These are phyloP conservation scores for Gymnopus androsaceus DNA, from an alignment of 1,284 basidiomycete genomes.

Conservation along the genomic window DNA sequence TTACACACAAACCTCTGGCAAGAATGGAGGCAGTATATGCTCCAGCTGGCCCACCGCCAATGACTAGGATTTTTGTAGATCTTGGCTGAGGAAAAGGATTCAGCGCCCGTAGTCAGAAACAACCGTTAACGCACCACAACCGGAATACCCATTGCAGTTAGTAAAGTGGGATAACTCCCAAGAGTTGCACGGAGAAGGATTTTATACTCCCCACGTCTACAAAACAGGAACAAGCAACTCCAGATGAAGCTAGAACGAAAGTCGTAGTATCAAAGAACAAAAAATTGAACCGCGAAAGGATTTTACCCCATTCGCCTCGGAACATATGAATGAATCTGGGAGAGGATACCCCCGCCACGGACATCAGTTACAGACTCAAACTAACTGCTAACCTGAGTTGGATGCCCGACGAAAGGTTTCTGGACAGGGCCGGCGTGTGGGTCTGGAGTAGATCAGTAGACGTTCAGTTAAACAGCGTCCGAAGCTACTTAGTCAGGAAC, in stretches of 20 bases:
- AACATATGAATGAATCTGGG: background rate
- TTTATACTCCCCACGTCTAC: background rate
- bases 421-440: background rate
- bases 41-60: constrained; percentile 55
- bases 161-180: background rate
- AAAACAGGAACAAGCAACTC: background rate
- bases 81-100: constrained; percentile 2
- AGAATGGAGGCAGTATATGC: constrained; percentile 54
- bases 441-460: background rate
- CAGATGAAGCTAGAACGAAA: background rate
- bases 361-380: background rate
- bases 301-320: background rate
- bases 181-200: background rate
- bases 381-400: constrained; percentile 2
- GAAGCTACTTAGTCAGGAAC: background rate
- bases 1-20: constrained; percentile 35
- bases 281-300: background rate
- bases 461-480: background rate
- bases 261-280: background rate
- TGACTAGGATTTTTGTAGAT: constrained; percentile 33
- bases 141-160: constrained; percentile 5
- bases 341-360: too few species aligned
- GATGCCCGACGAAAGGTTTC: background rate
- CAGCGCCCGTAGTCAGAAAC: background rate
- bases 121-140: background rate